Conservation (phyloP, 2,329 filamentous ascomycete species). For the Colletotrichum sp. region DNA sequence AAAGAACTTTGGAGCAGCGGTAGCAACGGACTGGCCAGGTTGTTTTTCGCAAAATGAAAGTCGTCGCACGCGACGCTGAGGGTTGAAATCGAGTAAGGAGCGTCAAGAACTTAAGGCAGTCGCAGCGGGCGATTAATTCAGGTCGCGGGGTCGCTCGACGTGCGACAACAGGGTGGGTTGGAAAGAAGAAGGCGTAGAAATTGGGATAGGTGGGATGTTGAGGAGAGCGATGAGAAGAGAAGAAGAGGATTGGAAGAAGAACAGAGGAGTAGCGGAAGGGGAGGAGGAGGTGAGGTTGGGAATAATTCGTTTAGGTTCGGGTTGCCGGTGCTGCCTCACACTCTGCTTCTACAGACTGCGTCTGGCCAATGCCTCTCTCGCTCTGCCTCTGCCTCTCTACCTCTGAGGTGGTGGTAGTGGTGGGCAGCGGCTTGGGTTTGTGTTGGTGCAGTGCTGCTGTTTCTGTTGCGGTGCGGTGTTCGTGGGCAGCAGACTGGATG, state of each 20-base stretch:
- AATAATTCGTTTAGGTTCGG: slow-evolving; percentile 17
- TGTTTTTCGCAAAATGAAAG: slow-evolving; percentile 22
- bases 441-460: neutral
- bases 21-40: neutral
- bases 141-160: slow-evolving; percentile 14
- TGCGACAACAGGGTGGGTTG: slow-evolving; percentile 8
- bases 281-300: slow-evolving; percentile 17
- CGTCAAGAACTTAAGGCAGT: slow-evolving; percentile 15
- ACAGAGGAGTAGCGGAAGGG: neutral
- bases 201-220: neutral
- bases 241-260: neutral
- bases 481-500: neutral
- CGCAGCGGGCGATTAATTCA: slow-evolving; percentile 1
- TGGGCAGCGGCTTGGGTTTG: neutral
- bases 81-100: slow-evolving; percentile 18
- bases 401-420: neutral
- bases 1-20: neutral
- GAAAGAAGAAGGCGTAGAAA: slow-evolving; percentile 1
- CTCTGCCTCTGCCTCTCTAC: neutral
- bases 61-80: slow-evolving; percentile 22
- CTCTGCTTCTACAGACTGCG: neutral
- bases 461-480: neutral
- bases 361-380: neutral
- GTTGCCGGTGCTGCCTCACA: slow-evolving; percentile 5
- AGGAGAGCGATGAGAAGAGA: neutral